These are phyloP conservation scores for Colletotrichum ledebouriae DNA, from an alignment of 2,329 filamentous ascomycete genomes.

Conservation along the genomic window DNA sequence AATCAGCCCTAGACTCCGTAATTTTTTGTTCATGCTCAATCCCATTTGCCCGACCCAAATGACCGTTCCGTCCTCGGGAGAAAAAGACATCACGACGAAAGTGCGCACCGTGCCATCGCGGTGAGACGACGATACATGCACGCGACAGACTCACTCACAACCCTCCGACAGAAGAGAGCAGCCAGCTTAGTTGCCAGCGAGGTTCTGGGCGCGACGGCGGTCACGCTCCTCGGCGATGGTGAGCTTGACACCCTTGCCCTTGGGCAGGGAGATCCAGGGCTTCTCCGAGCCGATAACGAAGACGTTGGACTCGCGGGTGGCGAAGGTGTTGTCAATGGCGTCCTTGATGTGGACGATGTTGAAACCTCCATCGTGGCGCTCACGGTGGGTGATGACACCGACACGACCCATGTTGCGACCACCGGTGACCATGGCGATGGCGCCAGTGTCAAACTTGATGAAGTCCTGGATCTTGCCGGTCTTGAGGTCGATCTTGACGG, in stretches of 20 bases:
- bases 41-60: conserved; percentile 42
- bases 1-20: conserved; percentile 45
- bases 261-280: conserved; percentile 99
- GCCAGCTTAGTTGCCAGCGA: conserved; percentile 63
- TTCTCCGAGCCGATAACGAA: conserved; percentile 99
- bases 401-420: conserved; percentile 99
- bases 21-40: conserved; percentile 43
- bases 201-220: conserved; percentile 82
- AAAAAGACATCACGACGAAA: conserved; percentile 38
- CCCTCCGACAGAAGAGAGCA: conserved; percentile 28
- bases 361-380: conserved; percentile 99
- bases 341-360: conserved; percentile 99
- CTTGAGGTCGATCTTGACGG: conserved; percentile 97
- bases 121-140: conserved; percentile 2
- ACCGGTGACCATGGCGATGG: conserved; percentile 98
- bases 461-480: conserved; percentile 99
- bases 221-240: conserved; percentile 99
- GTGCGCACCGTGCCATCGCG: background rate
- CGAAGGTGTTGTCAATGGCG: conserved; percentile 99
- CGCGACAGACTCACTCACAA: conserved; percentile 34
- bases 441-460: conserved; percentile 98
- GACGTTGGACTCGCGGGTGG: conserved; percentile 99
- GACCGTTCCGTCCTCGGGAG: conserved; percentile 34
- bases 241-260: conserved; percentile 99
- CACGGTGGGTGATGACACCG: conserved; percentile 99